Evolutionary conservation across 2,329 filamentous ascomycete species (phyloP), one percentile per base, ranked within the genome.

Genomic region (Cadophora sp.): DNA sequence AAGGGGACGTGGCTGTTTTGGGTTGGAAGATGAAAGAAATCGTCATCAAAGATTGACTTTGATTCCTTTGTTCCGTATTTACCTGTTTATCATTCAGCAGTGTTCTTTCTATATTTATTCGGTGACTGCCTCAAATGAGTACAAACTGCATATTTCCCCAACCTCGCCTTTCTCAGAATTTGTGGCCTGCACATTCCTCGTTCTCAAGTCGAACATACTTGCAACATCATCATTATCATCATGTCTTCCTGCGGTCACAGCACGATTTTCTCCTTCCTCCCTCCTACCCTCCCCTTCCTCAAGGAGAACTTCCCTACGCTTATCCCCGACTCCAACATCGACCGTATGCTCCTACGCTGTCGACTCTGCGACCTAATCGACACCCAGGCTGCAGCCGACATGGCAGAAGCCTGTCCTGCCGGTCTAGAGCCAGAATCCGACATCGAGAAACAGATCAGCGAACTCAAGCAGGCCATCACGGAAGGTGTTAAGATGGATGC

Each of bases 261-360:
- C 39, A 27, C 45, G 16, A 51, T 22, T 14, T 71, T 53, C 55
- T 30, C 67, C 43, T 27, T 59, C 8, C 39, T 69, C 1, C 74
- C 74, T 41, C 75, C 75, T n/a, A 45, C 69, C 1, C 30, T 73
- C 18, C 45, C 55, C 33, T 69, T 59, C 8, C 63, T 75, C 4
- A 24, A 61, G 18, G 39, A 63, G 45, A 60, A 70, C 20, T 74
- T 63, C 30, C 68, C 70, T 2, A 27, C 56, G 16, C 60, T 74
- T 20, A 45, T 18, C 45, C 65, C 63, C 14, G 63, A 68, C 50
- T 41, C 63, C 3, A 22, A 6, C 2, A 62, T 76, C 53, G 67
- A 75, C 51, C 73, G 71, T 8, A 62, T 39, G 1, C 60, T 70
- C 20, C 65, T 66, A 11, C 68, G 72, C 22, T 76, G 75, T 66